Evolutionary conservation across 2,329 filamentous ascomycete species (phyloP).

Genomic region (Chrysosporium keratinophilum): DNA sequence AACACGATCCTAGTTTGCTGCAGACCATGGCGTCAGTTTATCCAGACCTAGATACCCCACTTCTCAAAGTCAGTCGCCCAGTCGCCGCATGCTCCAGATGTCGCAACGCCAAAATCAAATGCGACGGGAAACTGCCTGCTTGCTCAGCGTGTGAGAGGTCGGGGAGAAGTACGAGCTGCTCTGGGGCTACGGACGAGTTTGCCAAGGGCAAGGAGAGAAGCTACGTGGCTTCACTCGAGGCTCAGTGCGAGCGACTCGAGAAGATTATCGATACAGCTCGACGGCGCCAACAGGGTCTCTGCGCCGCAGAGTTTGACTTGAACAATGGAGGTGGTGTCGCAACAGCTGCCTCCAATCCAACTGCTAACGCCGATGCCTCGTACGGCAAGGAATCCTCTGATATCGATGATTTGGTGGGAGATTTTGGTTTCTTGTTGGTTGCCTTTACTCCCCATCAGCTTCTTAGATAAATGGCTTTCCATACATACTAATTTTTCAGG

Average conservation of each 20-base stretch:
- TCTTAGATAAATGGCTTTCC: background rate
- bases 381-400: conserved; percentile 63
- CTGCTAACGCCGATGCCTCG: conserved; percentile 24
- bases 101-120: conserved; percentile 92
- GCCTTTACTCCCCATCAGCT: background rate
- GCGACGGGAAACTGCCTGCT: conserved; percentile 88
- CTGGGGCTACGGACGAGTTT: conserved; percentile 90
- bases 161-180: conserved; percentile 76
- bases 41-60: conserved; percentile 27
- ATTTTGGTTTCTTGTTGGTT: conserved; percentile 77
- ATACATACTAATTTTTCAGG: conserved; percentile 37
- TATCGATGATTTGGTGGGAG: conserved; percentile 83
- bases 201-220: conserved; percentile 90
- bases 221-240: conserved; percentile 92
- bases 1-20: background rate
- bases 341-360: conserved; percentile 17
- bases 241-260: conserved; percentile 79
- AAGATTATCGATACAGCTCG: conserved; percentile 51
- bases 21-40: conserved; percentile 2
- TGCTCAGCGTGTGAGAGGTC: conserved; percentile 93
- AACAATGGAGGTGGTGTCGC: conserved; percentile 8
- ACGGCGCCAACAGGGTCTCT: conserved; percentile 29
- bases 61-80: conserved; percentile 57
- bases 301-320: background rate
- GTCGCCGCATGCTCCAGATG: conserved; percentile 73